Evolutionary conservation across 805 yeast genomes (phyloP), one percentile per base, ranked within the genome.

Genomic region (Komagataella phaffii): DNA sequence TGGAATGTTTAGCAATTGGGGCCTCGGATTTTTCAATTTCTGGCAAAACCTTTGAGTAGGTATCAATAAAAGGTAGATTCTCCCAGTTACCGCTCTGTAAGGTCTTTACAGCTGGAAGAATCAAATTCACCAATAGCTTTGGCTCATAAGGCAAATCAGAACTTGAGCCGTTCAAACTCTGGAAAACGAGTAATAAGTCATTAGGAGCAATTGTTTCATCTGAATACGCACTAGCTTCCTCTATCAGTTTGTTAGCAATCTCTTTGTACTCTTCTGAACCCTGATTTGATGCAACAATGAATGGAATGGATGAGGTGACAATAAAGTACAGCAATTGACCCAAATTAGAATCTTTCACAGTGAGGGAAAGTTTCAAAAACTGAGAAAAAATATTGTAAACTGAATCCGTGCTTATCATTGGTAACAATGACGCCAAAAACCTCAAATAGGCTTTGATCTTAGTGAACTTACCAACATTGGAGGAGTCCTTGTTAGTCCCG

Each of bases 311-410:
- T 17, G 82, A 61, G 51, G 84, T 64, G 1, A 80, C 77, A 56
- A 79, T 79, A 57, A 79, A 81, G 61, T 68, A 86, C 17, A 88
- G 64, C 49, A 83, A 80, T 61, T 87, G 88, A 3, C 86, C 87
- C 48, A 83, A 64, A 2, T 84, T 79, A 50, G 68, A 72, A 63
- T 89, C 74, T 61, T 83, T 87, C 53, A 85, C 66, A 2, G 75
- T 80, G 46, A 80, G 70, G 1, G 90, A 77, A 43, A 76, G 59
- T 3, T 69, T 66, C 53, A 87, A 65, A 23, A 88, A 70, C 54
- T 76, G 79, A 50, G 66, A 70, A 58, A 80, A 75, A 4, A 86
- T 64, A 43, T 66, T 69, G 51, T 65, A 55, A 7, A 67, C 54
- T 1, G 57, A 48, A 24, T 74, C 78, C 43, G 75, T 75, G 23